Conservation (phyloP, 2,329 filamentous ascomycete genomes). For the Phaeosphaeriaceae sp. region DNA sequence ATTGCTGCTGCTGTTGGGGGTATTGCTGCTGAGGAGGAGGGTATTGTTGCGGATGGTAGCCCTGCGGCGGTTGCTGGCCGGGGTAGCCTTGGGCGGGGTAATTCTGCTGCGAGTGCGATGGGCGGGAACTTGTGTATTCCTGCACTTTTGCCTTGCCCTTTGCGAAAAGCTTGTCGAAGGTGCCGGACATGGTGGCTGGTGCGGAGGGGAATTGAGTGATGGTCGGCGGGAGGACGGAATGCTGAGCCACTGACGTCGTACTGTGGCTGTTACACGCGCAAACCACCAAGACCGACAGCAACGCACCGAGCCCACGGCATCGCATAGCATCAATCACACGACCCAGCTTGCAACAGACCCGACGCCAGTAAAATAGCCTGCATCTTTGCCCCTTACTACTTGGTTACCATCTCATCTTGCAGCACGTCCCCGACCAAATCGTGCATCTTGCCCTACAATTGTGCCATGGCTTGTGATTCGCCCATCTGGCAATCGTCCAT, state of each 20-base stretch:
- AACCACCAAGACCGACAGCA: background rate
- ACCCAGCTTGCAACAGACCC: background rate
- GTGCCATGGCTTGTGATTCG: background rate
- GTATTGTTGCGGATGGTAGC: conserved; percentile 16
- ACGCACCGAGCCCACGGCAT: background rate
- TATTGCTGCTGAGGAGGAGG: conserved; percentile 20
- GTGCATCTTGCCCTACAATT: background rate
- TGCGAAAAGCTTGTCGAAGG: conserved; percentile 44
- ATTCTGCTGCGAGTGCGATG: conserved; percentile 25
- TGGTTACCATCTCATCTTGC: background rate
- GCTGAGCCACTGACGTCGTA: conserved; percentile 16
- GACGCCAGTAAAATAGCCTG: background rate
- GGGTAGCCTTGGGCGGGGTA: conserved; percentile 21
- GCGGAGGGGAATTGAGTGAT: conserved; percentile 2
- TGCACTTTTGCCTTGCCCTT: conserved; percentile 48
- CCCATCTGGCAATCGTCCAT: background rate
- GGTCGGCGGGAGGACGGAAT: conserved; percentile 7
- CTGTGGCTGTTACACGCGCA: background rate
- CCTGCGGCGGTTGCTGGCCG: conserved; percentile 23
- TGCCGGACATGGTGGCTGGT: conserved; percentile 30
- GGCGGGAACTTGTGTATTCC: conserved; percentile 32
- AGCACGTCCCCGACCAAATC: background rate
- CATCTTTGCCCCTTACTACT: background rate
- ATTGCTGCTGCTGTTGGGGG: conserved; percentile 26
- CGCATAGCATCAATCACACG: background rate